These are phyloP conservation scores for Diaporthe velutina DNA, from an alignment of 2,329 filamentous ascomycete species.

Conservation along the genomic window DNA sequence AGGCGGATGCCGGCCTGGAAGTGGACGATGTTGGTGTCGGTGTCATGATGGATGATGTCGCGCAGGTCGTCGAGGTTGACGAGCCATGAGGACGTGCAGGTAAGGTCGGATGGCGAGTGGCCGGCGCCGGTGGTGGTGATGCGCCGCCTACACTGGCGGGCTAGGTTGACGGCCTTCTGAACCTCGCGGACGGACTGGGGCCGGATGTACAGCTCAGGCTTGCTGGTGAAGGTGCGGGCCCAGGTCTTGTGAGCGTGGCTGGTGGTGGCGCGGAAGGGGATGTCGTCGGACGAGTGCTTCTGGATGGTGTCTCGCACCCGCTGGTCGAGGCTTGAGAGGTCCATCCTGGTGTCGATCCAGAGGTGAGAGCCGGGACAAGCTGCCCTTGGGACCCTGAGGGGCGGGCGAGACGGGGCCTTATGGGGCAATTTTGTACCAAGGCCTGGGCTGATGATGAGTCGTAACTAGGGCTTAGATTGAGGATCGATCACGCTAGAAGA, in stretches of 20 bases:
- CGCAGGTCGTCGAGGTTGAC: conserved; percentile 86
- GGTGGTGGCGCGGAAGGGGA: conserved; percentile 82
- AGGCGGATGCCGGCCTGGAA: conserved; percentile 93
- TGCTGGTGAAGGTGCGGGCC: conserved; percentile 91
- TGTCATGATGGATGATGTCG: conserved; percentile 78
- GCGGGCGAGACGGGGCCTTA: not conserved
- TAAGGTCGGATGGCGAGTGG: conserved; percentile 40
- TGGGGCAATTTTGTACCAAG: conserved; percentile 8
- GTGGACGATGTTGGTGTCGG: conserved; percentile 73
- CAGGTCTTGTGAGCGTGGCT: conserved; percentile 89
- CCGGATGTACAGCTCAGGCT: conserved; percentile 91
- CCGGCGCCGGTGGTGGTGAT: conserved; percentile 71
- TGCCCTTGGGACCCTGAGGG: not conserved
- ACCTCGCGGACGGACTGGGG: conserved; percentile 85
- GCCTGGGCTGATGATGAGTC: not conserved
- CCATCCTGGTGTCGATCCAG: conserved; percentile 29
- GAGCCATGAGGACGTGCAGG: conserved; percentile 41
- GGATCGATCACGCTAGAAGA: conserved; percentile 7
- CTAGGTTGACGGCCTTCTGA: conserved; percentile 84
- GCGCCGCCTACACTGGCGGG: conserved; percentile 83
- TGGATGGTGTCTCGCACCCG: conserved; percentile 37
- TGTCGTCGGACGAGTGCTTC: conserved; percentile 46
- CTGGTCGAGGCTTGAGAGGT: conserved; percentile 37
- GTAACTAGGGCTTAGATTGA: conserved; percentile 14
- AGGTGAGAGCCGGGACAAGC: not conserved